Evolutionary conservation across 768 basidiomycete species (phyloP), one percentile per base, ranked within the genome.

Genomic region (Collybia sordida): DNA sequence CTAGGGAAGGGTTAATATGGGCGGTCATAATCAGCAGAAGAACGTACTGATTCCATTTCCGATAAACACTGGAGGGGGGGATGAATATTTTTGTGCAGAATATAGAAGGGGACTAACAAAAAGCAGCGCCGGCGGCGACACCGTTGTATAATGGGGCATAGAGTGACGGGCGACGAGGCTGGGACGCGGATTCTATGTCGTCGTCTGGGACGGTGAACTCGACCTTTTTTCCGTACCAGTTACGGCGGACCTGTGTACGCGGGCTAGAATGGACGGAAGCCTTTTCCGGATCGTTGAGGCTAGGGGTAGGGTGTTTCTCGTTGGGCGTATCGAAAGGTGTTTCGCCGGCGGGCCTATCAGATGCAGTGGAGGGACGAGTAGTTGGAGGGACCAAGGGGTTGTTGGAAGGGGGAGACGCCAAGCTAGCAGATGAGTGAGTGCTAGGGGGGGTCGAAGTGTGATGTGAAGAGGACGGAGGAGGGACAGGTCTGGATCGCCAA

Each of bases 81-180:
- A 58, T 27, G 4, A 18, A 67, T 60, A 31, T 38, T 62, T 27
- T 53, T 40, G 67, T 68, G 47, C 61, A 65, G 25, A 63, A 73
- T 34, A n/a, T 3, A 70, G 66, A 53, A 72, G 69, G 51, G 23
- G 52, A 80, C 57, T 62, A 38, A 54, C 83, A 66, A 34, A 90
- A 59, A 0, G 83, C 80, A 15, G 80, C 62, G 0, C 79, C 88
- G 0, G 87, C 72, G 57, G 78, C 66, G 3, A 74, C 45, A 2
- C 89, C 89, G 49, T 82, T 82, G 64, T 90, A 90, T 4, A 87
- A 42, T 4, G 89, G 86, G 0, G 88, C 85, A 48, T 85, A 80
- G 31, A 88, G 59, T 55, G 31, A 4, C 14, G 31, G 9, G 11
- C 31, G 31, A 14, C 31, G 31, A 14, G 31, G 11, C 31, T 28